Conservation (phyloP, 2,329 filamentous ascomycete genomes). For the Volutella citrinella region DNA sequence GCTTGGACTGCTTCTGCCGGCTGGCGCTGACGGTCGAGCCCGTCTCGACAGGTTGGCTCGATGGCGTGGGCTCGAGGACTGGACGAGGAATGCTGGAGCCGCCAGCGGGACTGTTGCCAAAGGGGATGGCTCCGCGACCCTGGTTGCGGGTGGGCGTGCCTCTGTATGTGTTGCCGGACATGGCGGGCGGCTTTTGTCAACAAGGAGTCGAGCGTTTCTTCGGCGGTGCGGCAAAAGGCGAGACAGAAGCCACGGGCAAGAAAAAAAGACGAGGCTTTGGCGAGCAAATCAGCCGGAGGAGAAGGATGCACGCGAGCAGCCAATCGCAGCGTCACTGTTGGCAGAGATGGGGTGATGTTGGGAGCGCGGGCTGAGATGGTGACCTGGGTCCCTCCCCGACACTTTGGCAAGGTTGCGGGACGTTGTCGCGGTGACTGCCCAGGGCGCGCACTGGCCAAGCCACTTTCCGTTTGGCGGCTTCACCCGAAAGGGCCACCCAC, state of each 20-base stretch:
- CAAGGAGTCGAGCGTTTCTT: conserved; percentile 16
- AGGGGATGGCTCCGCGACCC: conserved; percentile 56
- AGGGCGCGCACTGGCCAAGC: too few species aligned
- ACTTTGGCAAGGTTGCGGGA: conserved; percentile 5
- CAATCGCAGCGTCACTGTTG: conserved; percentile 26
- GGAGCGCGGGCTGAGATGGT: conserved; percentile 12
- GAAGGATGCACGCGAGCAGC: conserved; percentile 15
- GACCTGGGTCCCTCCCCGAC: conserved; percentile 8
- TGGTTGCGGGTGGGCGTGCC: conserved; percentile 65
- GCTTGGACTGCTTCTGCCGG: conserved; percentile 92
- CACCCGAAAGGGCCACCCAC: too few species aligned
- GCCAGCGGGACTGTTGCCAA: conserved; percentile 59
- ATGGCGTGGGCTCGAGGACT: conserved; percentile 50
- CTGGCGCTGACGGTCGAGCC: conserved; percentile 82
- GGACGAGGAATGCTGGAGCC: conserved; percentile 70
- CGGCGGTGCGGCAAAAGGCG: conserved; percentile 16
- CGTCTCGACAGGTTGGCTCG: conserved; percentile 52
- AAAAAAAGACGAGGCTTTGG: conserved; percentile 8
- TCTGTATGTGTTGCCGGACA: conserved; percentile 63
- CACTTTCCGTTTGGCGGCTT: neutral
- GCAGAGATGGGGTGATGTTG: conserved; percentile 25
- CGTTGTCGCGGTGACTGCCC: conserved; percentile 20
- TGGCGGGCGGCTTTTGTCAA: conserved; percentile 29
- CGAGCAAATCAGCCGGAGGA: conserved; percentile 10
- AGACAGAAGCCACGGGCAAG: conserved; percentile 9